These are phyloP conservation scores for Termitomyces sp. DNA, from an alignment of 768 basidiomycete species.

Conservation along the genomic window DNA sequence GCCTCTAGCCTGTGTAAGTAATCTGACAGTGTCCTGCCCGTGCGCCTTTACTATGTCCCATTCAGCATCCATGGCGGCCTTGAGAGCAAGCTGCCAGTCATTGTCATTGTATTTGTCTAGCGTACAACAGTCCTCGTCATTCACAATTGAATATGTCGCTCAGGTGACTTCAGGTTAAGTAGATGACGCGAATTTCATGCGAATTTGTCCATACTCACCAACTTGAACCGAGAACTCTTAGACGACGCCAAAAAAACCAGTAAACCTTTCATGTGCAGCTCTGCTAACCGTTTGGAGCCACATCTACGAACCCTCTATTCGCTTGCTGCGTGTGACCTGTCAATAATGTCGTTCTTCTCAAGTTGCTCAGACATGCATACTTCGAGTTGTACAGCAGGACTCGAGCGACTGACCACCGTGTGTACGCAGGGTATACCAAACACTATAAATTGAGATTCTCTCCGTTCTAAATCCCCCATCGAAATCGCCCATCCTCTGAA, in stretches of 20 bases:
- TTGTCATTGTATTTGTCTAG: background rate
- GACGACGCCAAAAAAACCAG: background rate
- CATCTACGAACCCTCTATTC: background rate
- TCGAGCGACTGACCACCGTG: background rate
- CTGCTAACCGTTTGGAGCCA: background rate
- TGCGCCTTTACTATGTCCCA: background rate
- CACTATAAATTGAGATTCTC: background rate
- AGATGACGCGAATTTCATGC: background rate
- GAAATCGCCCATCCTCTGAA: background rate
- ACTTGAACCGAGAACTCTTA: background rate
- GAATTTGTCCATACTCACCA: background rate
- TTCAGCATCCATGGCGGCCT: background rate
- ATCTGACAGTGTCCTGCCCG: background rate
- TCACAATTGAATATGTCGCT: background rate
- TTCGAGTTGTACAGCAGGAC: background rate
- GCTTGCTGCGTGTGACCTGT: background rate
- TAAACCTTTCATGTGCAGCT: background rate
- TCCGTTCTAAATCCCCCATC: background rate
- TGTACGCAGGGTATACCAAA: too few species aligned
- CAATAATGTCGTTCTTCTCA: background rate
- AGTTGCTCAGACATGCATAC: background rate
- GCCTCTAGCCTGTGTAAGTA: background rate
- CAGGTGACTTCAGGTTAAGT: background rate
- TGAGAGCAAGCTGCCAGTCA: background rate
- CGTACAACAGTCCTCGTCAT: background rate